Evolutionary conservation across 2,329 filamentous ascomycete genomes (phyloP), one percentile per base, ranked within the genome.

Genomic region (Penicillium verrucosum): DNA sequence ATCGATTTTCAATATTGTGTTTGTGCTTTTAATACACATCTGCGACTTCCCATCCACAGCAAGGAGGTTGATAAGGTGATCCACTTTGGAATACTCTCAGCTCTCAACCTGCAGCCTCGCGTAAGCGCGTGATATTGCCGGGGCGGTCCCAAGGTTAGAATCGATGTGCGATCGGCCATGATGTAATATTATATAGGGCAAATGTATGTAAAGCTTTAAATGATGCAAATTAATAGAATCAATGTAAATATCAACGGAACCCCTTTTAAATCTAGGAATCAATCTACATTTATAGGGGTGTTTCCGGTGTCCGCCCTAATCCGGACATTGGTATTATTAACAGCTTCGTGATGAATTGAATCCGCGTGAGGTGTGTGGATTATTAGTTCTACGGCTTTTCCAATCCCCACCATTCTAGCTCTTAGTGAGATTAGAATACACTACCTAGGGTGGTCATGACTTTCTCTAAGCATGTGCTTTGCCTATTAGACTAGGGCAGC

Each of bases 401-500:
- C 82, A 0, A 65, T 71, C 0, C 65, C 75, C 14, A 74, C 75
- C 0, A 67, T 82, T 7, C 70, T 82, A 2, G 77, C 77, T 0
- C 68, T 79, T 0, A 76, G 77, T 57, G 78, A 79, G 76, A 79
- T 54, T 72, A 76, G 44, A 80, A 80, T 46, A 75, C 77, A 4
- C 77, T 78, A 25, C 25, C 25, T 25, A 25, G 25, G 25, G 69
- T 81, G 0, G 68, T 80, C 9, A 73, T 73, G 21, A 65, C 64
- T 21, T 21, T 68, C 61, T 32, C 60, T 73, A 3, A 63, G 56
- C 25, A 69, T 73, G 59, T 67, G 68, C 2, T 79, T 82, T 56
- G 71, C 74, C 0, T 78, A 75, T 60, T 78, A 80, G 43, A 81
- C 80, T 0, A 79, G 80, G 10, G 73, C 75, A 0, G 77, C 77